These are phyloP conservation scores for Fusarium subglutinans DNA, from an alignment of 2,329 filamentous ascomycete genomes.

Conservation along the genomic window DNA sequence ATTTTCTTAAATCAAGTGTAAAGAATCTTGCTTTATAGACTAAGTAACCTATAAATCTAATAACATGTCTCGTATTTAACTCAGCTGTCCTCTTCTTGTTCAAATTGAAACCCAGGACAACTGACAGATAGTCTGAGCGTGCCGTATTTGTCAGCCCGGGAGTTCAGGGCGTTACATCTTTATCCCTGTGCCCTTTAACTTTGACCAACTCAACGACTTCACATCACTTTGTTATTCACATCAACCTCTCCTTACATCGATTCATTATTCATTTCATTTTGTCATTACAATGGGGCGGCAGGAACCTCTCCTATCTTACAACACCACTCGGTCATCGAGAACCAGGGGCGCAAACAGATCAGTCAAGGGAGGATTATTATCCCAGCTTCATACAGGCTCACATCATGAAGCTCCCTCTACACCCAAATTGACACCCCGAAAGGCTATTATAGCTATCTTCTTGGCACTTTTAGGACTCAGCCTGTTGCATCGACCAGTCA, in stretches of 20 bases:
- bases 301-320: conserved; percentile 35
- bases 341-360: conserved; percentile 22
- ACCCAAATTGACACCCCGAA: conserved; percentile 41
- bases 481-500: conserved; percentile 40
- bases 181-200: conserved; percentile 19
- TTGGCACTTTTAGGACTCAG: conserved; percentile 42
- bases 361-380: conserved; percentile 32
- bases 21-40: too few relatives aligned
- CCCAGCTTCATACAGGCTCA: conserved; percentile 31
- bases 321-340: conserved; percentile 22
- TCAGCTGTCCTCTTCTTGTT: background rate
- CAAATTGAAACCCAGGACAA: background rate
- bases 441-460: conserved; percentile 36
- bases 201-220: background rate
- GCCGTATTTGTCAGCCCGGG: conserved; percentile 29
- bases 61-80: background rate
- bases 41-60: too few relatives aligned
- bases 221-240: background rate
- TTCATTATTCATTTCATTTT: background rate
- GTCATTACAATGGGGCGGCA: conserved; percentile 30
- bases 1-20: background rate
- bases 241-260: background rate
- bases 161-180: conserved; percentile 3
- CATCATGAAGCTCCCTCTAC: conserved; percentile 30
- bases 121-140: background rate